Conservation (phyloP, 192 early-diverging fungal genomes). For the Backusella westeae region DNA sequence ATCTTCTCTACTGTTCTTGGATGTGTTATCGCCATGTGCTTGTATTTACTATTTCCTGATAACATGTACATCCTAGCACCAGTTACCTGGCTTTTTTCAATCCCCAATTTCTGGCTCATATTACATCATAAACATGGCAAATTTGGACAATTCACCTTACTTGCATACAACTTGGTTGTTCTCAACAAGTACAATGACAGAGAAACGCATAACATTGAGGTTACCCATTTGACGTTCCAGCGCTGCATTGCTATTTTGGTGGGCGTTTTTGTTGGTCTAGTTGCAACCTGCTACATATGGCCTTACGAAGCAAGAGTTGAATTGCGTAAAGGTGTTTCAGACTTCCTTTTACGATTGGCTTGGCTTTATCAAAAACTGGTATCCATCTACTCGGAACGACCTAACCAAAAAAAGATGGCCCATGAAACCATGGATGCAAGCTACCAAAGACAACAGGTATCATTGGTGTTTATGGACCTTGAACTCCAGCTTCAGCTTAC, state of each 20-base stretch:
- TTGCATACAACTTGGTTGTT: slow-evolving; percentile 77
- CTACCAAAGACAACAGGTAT: slow-evolving; percentile 17
- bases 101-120: slow-evolving; percentile 68
- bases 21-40: slow-evolving; percentile 55
- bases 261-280: slow-evolving; percentile 68
- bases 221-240: slow-evolving; percentile 54
- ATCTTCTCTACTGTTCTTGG: slow-evolving; percentile 72
- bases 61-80: slow-evolving; percentile 40
- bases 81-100: slow-evolving; percentile 55
- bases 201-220: slow-evolving; percentile 52
- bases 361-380: slow-evolving; percentile 69
- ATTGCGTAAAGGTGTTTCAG: slow-evolving; percentile 73
- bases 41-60: slow-evolving; percentile 52
- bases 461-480: slow-evolving; percentile 63
- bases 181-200: slow-evolving; percentile 71
- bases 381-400: slow-evolving; percentile 42
- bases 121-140: slow-evolving; percentile 64
- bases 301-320: slow-evolving; percentile 81
- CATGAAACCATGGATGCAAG: neutral
- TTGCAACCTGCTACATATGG: slow-evolving; percentile 73
- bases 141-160: slow-evolving; percentile 75
- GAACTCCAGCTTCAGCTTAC: slow-evolving; percentile 67
- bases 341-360: slow-evolving; percentile 66
- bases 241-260: slow-evolving; percentile 65
- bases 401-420: neutral